Evolutionary conservation across 192 early-diverging fungal genomes (phyloP), one percentile per base, ranked within the genome.

Genomic region (Coemansia sp.): DNA sequence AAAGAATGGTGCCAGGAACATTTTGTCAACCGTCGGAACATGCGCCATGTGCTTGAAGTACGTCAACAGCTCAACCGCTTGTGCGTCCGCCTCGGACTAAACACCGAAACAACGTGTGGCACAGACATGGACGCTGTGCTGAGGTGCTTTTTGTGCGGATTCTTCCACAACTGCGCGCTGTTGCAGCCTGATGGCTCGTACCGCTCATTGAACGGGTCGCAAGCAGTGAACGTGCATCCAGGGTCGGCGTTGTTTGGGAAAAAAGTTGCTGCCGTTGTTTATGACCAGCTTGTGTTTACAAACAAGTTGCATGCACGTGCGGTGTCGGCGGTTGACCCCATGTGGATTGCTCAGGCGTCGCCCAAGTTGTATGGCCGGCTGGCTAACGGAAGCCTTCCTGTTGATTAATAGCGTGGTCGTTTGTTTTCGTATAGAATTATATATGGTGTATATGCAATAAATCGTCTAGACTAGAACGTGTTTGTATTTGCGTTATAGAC

Each of bases 281-380:
- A 92, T 71, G 91, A 91, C 69, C 94, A 97, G 72, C 75, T 96
- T 52, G 95, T 93, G 6, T 90, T 92, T 43, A 99, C 97, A 0
- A 90, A 91, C 22, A 89, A 87, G 53, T 86, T 94, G 56, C 97
- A 97, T 78, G 88, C 97, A 51, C 85, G 95, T 14, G 87, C 90
- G 38, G 89, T 93, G 0, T 91, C 90, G 19, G 84, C 87, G 0
- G 87, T 94, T 5, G 89, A 96, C 63, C 85, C 90, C 35, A 62
- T 77, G 17, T 99, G 97, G 95, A 72, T 97, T 39, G 70, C 86
- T 0, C 83, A 88, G 63, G 88, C 88, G 4, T 87, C 93, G 12
- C 92, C 94, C 10, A 87, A 88, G n/a, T 90, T 91, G 45, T 92
- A 88, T 47, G 71, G 74, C 10, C 54, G 72, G 8, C 19, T 80